phyloP scores from a whole-genome alignment of 2,329 filamentous ascomycete species.

The Botrytis tulipae region DNA sequence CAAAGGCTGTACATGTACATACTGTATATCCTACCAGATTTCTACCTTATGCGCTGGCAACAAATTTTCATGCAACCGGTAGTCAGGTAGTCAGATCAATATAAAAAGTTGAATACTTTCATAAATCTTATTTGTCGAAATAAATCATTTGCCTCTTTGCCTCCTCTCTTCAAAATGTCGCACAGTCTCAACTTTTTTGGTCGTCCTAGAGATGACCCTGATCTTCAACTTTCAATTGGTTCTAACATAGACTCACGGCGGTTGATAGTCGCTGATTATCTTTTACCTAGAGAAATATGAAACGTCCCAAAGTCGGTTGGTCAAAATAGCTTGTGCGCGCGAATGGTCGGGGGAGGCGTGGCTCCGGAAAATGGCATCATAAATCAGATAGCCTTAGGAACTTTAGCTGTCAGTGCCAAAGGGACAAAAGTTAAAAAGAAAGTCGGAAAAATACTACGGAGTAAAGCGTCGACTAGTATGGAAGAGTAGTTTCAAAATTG shows the following conservation, averaged over 20 bases:
- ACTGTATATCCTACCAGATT: background rate
- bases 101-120: slow-evolving; percentile 7
- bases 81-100: slow-evolving; percentile 5
- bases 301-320: slow-evolving; percentile 15
- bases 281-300: slow-evolving; percentile 12
- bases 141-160: background rate
- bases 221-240: slow-evolving; percentile 3
- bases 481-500: background rate
- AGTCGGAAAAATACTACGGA: background rate
- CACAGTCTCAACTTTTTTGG: slow-evolving; percentile 8
- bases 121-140: slow-evolving; percentile 11
- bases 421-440: background rate
- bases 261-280: slow-evolving; percentile 16
- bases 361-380: slow-evolving; percentile 11
- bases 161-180: background rate
- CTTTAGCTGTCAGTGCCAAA: background rate
- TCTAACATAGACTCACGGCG: background rate
- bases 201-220: background rate
- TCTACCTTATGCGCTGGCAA: slow-evolving; percentile 20
- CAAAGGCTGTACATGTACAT: slow-evolving; percentile 4
- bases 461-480: background rate
- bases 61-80: slow-evolving; percentile 12
- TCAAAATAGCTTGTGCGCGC: background rate
- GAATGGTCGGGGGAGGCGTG: background rate
- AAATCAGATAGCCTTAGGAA: background rate